Percentiles rank a stretch among this genome's conserved stretches.
Conservation (phyloP, 352 stramenopile genomes). For the Phytophthora syringae region DNA sequence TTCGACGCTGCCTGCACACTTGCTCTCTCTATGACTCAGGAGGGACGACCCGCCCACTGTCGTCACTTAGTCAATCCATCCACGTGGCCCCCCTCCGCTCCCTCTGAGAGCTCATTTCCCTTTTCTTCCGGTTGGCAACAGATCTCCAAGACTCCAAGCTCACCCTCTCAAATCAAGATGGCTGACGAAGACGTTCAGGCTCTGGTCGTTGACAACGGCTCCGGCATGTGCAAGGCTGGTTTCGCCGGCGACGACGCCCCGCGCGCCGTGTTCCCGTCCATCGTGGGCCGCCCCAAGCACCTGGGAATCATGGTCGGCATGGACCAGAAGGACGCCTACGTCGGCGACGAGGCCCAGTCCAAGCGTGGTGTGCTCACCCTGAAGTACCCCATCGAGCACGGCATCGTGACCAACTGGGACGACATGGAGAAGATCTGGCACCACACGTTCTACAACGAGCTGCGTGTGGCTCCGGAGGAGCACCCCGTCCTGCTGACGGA, state of each 20-base stretch:
- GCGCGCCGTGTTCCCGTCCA: slow-evolving; percentile 73
- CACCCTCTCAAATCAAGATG: slow-evolving; percentile 42
- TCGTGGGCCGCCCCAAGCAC: slow-evolving; percentile 93
- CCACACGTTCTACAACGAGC: slow-evolving; percentile 99
- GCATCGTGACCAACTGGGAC: slow-evolving; percentile 99
- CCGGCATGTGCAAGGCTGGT: slow-evolving; percentile 71
- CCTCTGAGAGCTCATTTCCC: slow-evolving; percentile 28
- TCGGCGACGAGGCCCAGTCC: slow-evolving; percentile 93
- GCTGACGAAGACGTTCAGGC: slow-evolving; percentile 60
- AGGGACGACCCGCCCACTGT: slow-evolving; percentile 26
- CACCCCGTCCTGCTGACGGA: slow-evolving; percentile 96
- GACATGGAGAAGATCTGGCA: slow-evolving; percentile 99
- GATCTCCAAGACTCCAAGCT: slow-evolving; percentile 26
- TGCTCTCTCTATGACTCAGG: background rate
- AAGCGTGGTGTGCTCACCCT: slow-evolving; percentile 94
- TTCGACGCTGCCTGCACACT: slow-evolving; percentile 16
- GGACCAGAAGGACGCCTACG: slow-evolving; percentile 95
- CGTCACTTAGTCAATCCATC: slow-evolving; percentile 16
- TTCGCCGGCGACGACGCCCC: slow-evolving; percentile 79
- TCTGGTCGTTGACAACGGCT: slow-evolving; percentile 59
- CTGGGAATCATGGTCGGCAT: slow-evolving; percentile 98
- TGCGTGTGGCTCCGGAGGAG: slow-evolving; percentile 95
- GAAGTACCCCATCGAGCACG: slow-evolving; percentile 99
- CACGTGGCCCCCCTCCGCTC: slow-evolving; percentile 14
- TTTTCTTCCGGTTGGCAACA: slow-evolving; percentile 38